Percentiles rank a stretch among this genome's conserved stretches.
Evolutionary conservation across 768 basidiomycete species (phyloP).

Genomic region (Tricholoma furcatifolium): DNA sequence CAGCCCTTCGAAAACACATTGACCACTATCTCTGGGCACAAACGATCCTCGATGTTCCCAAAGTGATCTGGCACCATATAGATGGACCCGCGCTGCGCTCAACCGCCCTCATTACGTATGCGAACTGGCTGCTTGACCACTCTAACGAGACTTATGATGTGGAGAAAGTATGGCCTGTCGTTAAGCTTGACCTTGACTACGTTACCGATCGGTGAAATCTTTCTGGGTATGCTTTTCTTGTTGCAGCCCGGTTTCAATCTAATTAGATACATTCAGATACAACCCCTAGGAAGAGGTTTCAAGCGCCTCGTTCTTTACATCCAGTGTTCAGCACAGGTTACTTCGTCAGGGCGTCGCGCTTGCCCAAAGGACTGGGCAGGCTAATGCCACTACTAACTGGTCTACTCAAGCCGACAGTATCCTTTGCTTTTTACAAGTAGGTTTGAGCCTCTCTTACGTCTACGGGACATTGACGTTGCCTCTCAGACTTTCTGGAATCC

Average conservation of each 20-base stretch:
- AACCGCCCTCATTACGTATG: conserved; percentile 67
- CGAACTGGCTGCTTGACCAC: conserved; percentile 60
- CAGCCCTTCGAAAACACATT: conserved; percentile 47
- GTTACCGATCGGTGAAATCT: conserved; percentile 68
- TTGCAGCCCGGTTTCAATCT: not conserved
- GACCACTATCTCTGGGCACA: conserved; percentile 61
- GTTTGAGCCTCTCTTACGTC: conserved; percentile 5
- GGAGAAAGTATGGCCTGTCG: conserved; percentile 63
- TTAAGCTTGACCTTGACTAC: conserved; percentile 76
- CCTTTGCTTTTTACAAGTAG: conserved; percentile 75
- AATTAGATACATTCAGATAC: conserved; percentile 43
- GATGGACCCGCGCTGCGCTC: conserved; percentile 79
- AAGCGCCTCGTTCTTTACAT: conserved; percentile 80
- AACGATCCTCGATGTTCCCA: no score
- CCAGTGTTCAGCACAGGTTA: conserved; percentile 73
- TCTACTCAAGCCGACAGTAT: conserved; percentile 57
- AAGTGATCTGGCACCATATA: no score
- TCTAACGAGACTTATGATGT: conserved; percentile 50
- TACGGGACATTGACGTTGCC: not conserved
- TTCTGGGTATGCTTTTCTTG: conserved; percentile 41
- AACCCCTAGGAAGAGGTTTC: conserved; percentile 76
- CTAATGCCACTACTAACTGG: conserved; percentile 42
- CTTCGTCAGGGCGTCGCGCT: conserved; percentile 67
- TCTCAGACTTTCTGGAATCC: conserved; percentile 75
- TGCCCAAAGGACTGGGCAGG: conserved; percentile 56